phyloP scores from a whole-genome alignment of 2,329 filamentous ascomycete genomes.

The Fusarium beomiforme region DNA sequence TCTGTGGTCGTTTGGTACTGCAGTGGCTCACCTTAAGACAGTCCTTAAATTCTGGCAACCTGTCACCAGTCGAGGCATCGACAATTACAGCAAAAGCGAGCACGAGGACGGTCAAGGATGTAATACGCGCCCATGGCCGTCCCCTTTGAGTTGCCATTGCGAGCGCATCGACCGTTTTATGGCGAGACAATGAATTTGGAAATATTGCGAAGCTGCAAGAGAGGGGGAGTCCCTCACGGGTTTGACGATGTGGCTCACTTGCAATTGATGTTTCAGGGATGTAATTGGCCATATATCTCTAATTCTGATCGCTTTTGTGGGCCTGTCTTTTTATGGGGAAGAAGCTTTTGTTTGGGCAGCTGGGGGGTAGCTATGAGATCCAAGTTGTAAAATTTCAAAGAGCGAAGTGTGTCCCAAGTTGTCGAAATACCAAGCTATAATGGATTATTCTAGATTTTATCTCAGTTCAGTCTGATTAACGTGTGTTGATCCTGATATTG shows the following conservation, averaged over 20 bases:
- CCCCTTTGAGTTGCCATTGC: constrained; percentile 48
- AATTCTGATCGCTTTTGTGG: background rate
- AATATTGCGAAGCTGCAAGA: constrained; percentile 14
- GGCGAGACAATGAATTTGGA: constrained; percentile 1
- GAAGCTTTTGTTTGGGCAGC: constrained; percentile 9
- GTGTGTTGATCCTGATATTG: background rate
- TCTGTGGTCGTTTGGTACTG: background rate
- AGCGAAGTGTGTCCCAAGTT: background rate
- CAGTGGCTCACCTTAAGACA: constrained; percentile 76
- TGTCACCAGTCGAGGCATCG: constrained; percentile 82
- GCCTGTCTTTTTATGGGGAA: constrained; percentile 31
- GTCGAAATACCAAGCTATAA: background rate
- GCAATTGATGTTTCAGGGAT: constrained; percentile 5
- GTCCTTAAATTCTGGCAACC: constrained; percentile 84
- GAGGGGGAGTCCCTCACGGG: constrained; percentile 6
- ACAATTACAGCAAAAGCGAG: constrained; percentile 56
- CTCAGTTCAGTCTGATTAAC: too few species aligned
- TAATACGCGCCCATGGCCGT: constrained; percentile 46
- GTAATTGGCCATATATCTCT: constrained; percentile 33
- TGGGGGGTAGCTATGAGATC: background rate
- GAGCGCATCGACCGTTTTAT: constrained; percentile 44
- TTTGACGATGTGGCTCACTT: constrained; percentile 38
- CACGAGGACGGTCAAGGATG: constrained; percentile 49
- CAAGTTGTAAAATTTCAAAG: background rate
- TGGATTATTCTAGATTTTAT: background rate